phyloP scores from a whole-genome alignment of 1,284 basidiomycete genomes.

The Schizophyllum amplum region DNA sequence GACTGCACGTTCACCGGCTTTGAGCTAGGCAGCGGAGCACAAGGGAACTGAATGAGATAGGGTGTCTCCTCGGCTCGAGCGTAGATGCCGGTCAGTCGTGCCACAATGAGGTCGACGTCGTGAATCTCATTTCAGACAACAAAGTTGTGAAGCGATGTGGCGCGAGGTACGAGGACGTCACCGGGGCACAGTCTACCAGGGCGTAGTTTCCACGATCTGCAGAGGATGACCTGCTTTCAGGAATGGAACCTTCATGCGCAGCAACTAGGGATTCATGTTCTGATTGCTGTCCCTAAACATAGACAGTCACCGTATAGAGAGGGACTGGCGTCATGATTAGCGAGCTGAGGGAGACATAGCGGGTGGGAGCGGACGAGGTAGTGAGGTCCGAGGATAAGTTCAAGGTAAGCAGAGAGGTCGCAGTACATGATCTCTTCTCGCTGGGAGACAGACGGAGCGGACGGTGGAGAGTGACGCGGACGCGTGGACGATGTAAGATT shows the following conservation, averaged over 20 bases:
- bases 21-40: not conserved
- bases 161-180: not conserved
- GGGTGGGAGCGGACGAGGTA: too few species aligned
- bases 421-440: too few species aligned
- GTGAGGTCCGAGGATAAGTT: not conserved
- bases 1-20: not conserved
- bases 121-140: too few species aligned
- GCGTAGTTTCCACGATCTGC: too few species aligned
- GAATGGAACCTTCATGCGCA: not conserved
- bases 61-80: not conserved
- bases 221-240: not conserved
- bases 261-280: not conserved
- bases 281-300: not conserved
- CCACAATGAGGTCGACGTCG: too few species aligned
- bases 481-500: too few species aligned
- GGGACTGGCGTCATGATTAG: not conserved
- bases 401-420: too few species aligned
- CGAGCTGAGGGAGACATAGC: not conserved
- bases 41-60: not conserved
- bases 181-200: too few species aligned
- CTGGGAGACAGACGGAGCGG: too few species aligned
- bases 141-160: not conserved
- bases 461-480: too few species aligned
- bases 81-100: not conserved
- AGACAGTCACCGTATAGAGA: too few species aligned